A percentile compares a stretch with the other conserved stretches of the same genome.
Conservation (phyloP, 1,284 basidiomycete species). For the Austropuccinia psidii region DNA sequence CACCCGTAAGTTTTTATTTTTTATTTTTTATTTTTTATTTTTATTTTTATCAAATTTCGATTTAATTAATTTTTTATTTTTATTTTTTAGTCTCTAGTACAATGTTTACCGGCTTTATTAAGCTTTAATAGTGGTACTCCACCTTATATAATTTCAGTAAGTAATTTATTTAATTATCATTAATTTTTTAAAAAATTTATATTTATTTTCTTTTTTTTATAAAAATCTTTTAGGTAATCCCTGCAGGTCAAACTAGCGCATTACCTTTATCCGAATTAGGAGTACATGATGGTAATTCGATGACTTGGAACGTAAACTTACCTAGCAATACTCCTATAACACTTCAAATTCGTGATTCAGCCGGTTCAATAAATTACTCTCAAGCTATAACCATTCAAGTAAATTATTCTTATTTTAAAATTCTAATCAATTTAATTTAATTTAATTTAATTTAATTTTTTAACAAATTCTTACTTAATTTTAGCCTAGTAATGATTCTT, state of each 20-base stretch:
- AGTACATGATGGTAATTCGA: constrained; percentile 40
- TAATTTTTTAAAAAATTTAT: background rate
- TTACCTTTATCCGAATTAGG: constrained; percentile 41
- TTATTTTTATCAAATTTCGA: background rate
- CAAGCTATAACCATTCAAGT: constrained; percentile 22
- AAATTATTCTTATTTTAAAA: background rate
- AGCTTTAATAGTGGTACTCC: constrained; percentile 36
- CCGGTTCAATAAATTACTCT: constrained; percentile 39
- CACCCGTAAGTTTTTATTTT: constrained; percentile 8
- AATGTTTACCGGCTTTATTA: constrained; percentile 37
- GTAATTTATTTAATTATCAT: constrained; percentile 6
- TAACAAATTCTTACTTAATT: background rate
- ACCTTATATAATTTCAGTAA: constrained; percentile 39
- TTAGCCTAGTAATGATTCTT: background rate
- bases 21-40: background rate
- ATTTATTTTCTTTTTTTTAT: background rate
- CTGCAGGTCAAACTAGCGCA: constrained; percentile 41
- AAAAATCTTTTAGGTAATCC: constrained; percentile 21
- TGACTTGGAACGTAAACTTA: constrained; percentile 46
- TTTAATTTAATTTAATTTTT: too few relatives aligned
- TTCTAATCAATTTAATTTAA: background rate
- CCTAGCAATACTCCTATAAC: constrained; percentile 45
- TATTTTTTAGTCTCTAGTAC: constrained; percentile 31
- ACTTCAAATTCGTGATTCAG: constrained; percentile 44
- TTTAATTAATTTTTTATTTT: constrained; percentile 1